Base-by-base conservation (phyloP, 2,329 filamentous ascomycete species). In the Cordyceps tenuipes region DNA sequence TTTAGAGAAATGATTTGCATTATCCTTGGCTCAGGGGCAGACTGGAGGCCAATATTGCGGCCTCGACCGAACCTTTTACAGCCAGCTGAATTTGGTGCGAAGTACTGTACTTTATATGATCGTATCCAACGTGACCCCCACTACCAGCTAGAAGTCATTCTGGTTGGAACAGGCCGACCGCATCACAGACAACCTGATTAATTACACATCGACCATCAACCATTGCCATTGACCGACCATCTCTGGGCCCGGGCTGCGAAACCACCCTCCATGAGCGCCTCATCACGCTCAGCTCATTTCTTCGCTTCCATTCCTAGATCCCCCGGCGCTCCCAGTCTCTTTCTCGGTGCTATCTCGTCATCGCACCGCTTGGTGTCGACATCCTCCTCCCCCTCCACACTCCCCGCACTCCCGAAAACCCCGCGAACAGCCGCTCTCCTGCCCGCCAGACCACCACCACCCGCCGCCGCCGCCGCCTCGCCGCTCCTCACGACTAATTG, bases 271-370 rank as follows among this genome's bases (percentile, higher is more conserved):
- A 61, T 67, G 61, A 63, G 9, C 21, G 17, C 43, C 21, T 43
- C 55, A 21, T n/a, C 3, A 8, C 21, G 46, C 5, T 7, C 55
- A 1, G 21, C 41, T 9, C 46, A 41, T 10, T 34, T 15, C 36
- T 10, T 57, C 55, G 21, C 9, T 31, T 50, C 12, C 7, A 23
- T 43, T n/a, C 15, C 23, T 5, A 46, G 21, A 34, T 3, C 7
- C 34, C 2, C 60, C 52, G 59, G 52, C 43, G 54, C 60, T 48
- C 62, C 62, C 58, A 63, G 62, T 55, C 34, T 34, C 43, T 62
- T 61, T 60, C 46, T 41, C 55, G 63, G 44, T 31, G 43, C 53
- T 56, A 34, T 58, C 54, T 62, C 61, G 59, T 62, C 49, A 59
- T 56, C 61, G 64, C 58, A 52, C 49, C 15, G 57, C 34, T 26